Percentiles rank a stretch among this genome's conserved stretches.
These are phyloP conservation scores for Tolypocladium album DNA, from an alignment of 2,329 filamentous ascomycete species.

Conservation along the genomic window DNA sequence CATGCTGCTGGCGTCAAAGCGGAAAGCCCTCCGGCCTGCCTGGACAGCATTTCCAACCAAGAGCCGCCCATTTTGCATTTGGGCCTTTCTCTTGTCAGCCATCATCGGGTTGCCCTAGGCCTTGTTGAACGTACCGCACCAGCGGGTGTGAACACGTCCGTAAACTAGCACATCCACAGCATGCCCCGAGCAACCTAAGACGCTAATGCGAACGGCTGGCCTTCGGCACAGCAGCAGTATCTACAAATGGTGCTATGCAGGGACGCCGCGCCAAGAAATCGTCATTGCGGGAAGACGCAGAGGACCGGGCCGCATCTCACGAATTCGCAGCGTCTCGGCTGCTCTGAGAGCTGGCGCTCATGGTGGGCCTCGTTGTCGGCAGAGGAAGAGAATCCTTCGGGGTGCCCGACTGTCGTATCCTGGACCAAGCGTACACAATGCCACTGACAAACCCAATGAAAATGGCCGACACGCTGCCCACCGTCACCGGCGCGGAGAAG, in stretches of 20 bases:
- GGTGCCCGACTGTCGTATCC: conserved; percentile 60
- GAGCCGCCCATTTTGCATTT: not conserved
- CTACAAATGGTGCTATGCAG: not conserved
- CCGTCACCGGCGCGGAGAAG: conserved; percentile 87
- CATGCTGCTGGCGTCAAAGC: not conserved
- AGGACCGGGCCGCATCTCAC: conserved; percentile 6
- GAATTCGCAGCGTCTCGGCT: conserved; percentile 71
- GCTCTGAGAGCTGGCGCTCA: conserved; percentile 88
- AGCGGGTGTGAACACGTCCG: too few species aligned
- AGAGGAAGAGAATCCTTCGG: conserved; percentile 46
- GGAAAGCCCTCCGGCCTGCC: not conserved
- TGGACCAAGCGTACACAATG: conserved; percentile 62
- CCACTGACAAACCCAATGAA: conserved; percentile 84
- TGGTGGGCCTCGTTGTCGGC: conserved; percentile 54
- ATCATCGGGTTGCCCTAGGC: not conserved
- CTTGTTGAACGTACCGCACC: not conserved
- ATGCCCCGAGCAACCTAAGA: not conserved
- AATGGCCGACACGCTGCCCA: conserved; percentile 87
- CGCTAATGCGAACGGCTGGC: too few species aligned
- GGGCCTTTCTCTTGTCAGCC: not conserved
- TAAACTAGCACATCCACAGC: too few species aligned
- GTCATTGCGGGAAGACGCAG: not conserved
- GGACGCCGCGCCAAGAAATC: not conserved
- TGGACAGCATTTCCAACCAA: not conserved
- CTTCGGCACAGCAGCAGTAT: too few species aligned